Percentiles rank a stretch among this genome's conserved stretches.
phyloP scores from a whole-genome alignment of 2,329 filamentous ascomycete genomes.

The Clarireedia hainanense region DNA sequence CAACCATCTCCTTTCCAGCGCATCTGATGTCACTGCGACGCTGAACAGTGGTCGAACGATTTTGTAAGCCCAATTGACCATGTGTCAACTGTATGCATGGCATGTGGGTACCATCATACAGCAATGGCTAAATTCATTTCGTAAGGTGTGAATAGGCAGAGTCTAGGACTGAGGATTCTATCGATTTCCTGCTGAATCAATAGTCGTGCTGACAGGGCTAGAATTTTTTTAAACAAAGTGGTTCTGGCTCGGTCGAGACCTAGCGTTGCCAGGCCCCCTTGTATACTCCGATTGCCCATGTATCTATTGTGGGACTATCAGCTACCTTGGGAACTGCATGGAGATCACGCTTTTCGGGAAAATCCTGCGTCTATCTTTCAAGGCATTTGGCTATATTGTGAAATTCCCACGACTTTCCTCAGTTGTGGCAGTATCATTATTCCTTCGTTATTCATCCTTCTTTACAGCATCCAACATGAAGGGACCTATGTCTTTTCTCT shows the following conservation, averaged over 20 bases:
- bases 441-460: not conserved
- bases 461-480: constrained; percentile 1
- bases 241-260: not conserved
- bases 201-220: constrained; percentile 8
- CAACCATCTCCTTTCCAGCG: too few relatives aligned
- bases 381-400: constrained; percentile 7
- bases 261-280: constrained; percentile 4
- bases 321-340: not conserved
- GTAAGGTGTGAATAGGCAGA: too few relatives aligned
- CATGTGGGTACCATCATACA: not conserved
- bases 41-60: too few relatives aligned
- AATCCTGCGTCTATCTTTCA: not conserved
- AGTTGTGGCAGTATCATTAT: not conserved
- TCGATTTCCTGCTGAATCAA: constrained; percentile 2
- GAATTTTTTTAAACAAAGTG: not conserved
- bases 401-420: not conserved
- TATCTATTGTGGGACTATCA: not conserved
- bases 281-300: constrained; percentile 1
- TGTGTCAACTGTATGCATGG: not conserved
- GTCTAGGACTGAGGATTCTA: not conserved
- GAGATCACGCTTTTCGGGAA: constrained; percentile 4
- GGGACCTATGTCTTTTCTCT: not conserved
- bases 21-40: too few relatives aligned
- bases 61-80: too few relatives aligned
- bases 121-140: not conserved